phyloP scores from a whole-genome alignment of 176 grass and related monocot species.

The Oryza officinalis region DNA sequence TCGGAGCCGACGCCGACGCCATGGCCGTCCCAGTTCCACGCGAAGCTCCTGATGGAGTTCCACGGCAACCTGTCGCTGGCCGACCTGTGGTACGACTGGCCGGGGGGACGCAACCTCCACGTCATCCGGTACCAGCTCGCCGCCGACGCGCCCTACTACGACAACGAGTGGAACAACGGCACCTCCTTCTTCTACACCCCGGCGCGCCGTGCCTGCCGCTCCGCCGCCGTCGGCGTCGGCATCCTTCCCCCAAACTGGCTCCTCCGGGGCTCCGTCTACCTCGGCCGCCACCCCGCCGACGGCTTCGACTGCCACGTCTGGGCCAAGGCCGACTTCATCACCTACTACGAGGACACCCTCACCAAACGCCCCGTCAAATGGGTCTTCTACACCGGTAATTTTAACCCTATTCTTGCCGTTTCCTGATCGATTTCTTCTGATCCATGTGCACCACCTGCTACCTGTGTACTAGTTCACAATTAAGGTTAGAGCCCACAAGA shows the following conservation, averaged over 20 bases:
- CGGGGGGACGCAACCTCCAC: conserved; percentile 70
- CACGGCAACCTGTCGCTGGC: conserved; percentile 56
- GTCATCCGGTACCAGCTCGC: conserved; percentile 56
- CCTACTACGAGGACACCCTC: conserved; percentile 67
- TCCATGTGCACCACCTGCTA: background rate
- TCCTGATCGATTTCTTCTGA: background rate
- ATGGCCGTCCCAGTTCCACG: conserved; percentile 74
- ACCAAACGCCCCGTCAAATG: conserved; percentile 46
- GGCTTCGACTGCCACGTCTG: conserved; percentile 64
- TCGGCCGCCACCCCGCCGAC: conserved; percentile 43
- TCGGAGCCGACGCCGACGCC: conserved; percentile 22
- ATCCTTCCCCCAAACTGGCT: conserved; percentile 68
- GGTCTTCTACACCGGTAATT: background rate
- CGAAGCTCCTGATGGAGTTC: conserved; percentile 45
- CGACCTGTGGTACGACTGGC: conserved; percentile 86
- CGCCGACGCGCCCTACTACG: conserved; percentile 51
- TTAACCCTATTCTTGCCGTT: background rate
- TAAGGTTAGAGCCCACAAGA: too few relatives aligned
- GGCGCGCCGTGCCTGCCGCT: conserved; percentile 37
- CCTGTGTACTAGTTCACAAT: background rate
- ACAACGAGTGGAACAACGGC: conserved; percentile 76
- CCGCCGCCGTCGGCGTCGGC: conserved; percentile 48
- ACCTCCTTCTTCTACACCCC: conserved; percentile 74
- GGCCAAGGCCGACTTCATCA: conserved; percentile 73
- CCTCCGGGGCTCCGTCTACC: conserved; percentile 44